Evolutionary conservation across 2,329 filamentous ascomycete genomes (phyloP).

Genomic region (Phoma herbarum): DNA sequence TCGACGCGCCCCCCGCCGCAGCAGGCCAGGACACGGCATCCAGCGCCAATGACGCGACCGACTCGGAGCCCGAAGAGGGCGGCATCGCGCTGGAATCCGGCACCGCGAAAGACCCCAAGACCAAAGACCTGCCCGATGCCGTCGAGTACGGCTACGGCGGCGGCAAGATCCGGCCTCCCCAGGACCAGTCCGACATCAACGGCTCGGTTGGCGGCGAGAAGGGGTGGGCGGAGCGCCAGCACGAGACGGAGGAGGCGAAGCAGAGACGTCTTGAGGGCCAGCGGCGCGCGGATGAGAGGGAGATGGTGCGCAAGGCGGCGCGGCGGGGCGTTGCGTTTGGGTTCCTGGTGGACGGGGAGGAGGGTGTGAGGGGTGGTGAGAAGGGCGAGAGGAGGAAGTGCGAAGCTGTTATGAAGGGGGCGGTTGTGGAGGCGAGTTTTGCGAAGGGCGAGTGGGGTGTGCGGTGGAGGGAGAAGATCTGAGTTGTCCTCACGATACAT

Average conservation of each 20-base stretch:
- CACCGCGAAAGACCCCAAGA: neutral
- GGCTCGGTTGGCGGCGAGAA: constrained; percentile 66
- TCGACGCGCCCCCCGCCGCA: constrained; percentile 36
- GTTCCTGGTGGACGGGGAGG: constrained; percentile 45
- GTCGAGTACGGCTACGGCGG: constrained; percentile 41
- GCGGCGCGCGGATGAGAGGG: constrained; percentile 59
- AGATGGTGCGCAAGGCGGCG: constrained; percentile 70
- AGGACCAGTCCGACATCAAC: constrained; percentile 61
- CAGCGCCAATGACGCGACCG: constrained; percentile 17
- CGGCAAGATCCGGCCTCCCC: constrained; percentile 52
- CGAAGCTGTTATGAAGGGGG: constrained; percentile 67
- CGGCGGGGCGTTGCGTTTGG: constrained; percentile 68
- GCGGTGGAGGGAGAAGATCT: constrained; percentile 61
- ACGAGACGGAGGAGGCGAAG: constrained; percentile 62
- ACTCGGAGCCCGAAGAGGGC: constrained; percentile 26
- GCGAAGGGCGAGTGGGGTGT: constrained; percentile 69
- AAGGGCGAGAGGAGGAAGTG: constrained; percentile 56
- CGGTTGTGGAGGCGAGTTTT: constrained; percentile 67
- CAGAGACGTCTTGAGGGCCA: constrained; percentile 61
- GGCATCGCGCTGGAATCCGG: constrained; percentile 4
- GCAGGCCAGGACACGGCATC: constrained; percentile 22
- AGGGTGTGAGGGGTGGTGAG: constrained; percentile 16
- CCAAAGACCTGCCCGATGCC: constrained; percentile 7
- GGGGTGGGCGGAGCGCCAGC: constrained; percentile 61
- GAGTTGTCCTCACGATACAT: neutral